Evolutionary conservation across 2,329 filamentous ascomycete species (phyloP), one percentile per base, ranked within the genome.

Genomic region (Boeremia lycopersici): DNA sequence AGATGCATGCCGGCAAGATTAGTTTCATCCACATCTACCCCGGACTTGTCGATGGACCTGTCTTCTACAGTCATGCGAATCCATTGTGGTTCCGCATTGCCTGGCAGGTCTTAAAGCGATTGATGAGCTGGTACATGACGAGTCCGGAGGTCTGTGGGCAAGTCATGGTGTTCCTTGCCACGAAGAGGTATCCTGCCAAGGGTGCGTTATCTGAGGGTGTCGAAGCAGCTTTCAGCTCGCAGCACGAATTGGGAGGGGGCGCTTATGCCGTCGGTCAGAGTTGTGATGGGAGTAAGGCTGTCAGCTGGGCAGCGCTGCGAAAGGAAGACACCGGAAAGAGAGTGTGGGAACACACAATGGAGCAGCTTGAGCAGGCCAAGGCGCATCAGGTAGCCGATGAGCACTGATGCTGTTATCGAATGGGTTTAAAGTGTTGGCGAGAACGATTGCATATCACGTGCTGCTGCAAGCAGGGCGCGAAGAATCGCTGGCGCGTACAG

Each of bases 341-440:
- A 52, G 61, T 75, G n/a, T 73, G 70, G 71, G 53, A 56, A 12
- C 70, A 74, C 58, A 73, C 69, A 1, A 59, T 65, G 36, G 67
- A 69, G 17, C 63, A 70, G 1, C 65, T 67, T 28, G 46, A 41
- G 44, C 64, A 61, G 45, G 56, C 67, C 31, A n/a, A 10, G 3
- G 19, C 4, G 7, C 19, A 23, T 23, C 19, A 23, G 19, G 19
- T 23, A 23, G 5, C 19, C 5, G 19, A 23, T 23, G 3, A 23
- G 19, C 19, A 23, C 19, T 23, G 19, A 23, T 23, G 19, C 19
- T 23, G 19, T 5, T 23, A 23, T 23, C 19, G 5, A 23, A 23
- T 23, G 5, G 19, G 5, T 23, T 23, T 23, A 3, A 23, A 23
- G 5, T 23, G n/a, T 23, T 23, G 3, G 19, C 19, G 19, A 23